Base-by-base conservation (phyloP, 768 basidiomycete genomes). In the Suillus tomentosus region DNA sequence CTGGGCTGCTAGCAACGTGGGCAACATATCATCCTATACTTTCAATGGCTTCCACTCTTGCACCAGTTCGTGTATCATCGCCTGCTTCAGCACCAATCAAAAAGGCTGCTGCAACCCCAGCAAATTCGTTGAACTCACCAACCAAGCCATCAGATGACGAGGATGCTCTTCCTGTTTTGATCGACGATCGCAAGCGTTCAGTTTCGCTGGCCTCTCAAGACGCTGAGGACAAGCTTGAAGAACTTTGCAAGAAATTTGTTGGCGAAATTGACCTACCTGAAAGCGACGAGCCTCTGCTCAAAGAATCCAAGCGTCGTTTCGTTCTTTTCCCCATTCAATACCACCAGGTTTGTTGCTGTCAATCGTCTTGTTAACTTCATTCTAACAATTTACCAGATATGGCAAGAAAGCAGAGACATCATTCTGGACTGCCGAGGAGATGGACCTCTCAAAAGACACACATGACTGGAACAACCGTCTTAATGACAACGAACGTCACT, bases 361-460 rank as follows among this genome's bases (percentile, higher is more conserved):
- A 34, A n/a, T 60, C 19, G 3, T 54, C 19, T 7, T 50, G 22
- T 31, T 4, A 14, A 31, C 0, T 24, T 39, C 17, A 11, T 62
- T 42, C 42, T 68, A 19, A 62, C 31, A 19, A 43, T 37, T 13
- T 27, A 7, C 7, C 45, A 96, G 94, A 95, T 97, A 69, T 97
- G 95, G 95, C 87, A 87, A 97, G 80, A 90, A 92, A 70, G 95
- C 95, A 0, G 87, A 98, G 70, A 94, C 95, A 0, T 94, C 90
- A 0, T 95, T 95, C 77, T 96, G 94, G 94, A 95, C 94, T 0
- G 92, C 90, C 0, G 94, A 95, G 70, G 94, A 95, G 74, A 90
- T 96, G 76, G 91, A 96, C 70, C 86, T 96, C 5, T 93, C 91
- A 19, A 86, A 94, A 65, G 95, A 97, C 69, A 70, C 88, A 24